These are phyloP conservation scores for Pseudoperonospora humuli DNA, from an alignment of 352 stramenopile species.

Conservation along the genomic window DNA sequence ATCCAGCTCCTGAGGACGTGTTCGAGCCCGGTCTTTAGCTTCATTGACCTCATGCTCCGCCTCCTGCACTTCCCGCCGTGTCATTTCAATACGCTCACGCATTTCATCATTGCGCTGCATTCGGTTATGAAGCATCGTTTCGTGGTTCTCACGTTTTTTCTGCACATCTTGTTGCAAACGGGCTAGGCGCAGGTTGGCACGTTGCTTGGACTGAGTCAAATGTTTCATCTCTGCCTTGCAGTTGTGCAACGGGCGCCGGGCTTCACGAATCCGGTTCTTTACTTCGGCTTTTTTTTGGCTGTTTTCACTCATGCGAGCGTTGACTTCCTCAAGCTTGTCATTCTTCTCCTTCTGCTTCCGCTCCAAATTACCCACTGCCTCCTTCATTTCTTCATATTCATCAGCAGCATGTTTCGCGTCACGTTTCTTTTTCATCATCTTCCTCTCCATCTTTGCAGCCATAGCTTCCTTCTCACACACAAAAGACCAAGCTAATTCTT, in stretches of 20 bases:
- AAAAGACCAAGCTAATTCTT: conserved; percentile 78
- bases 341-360: conserved; percentile 61
- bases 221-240: conserved; percentile 66
- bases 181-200: conserved; percentile 39
- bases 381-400: conserved; percentile 41
- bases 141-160: conserved; percentile 43
- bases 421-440: conserved; percentile 44
- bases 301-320: conserved; percentile 29
- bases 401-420: conserved; percentile 30
- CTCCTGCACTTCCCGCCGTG: conserved; percentile 34
- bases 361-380: conserved; percentile 41
- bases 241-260: conserved; percentile 48
- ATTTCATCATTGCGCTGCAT: conserved; percentile 56
- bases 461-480: conserved; percentile 56
- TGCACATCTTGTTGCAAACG: conserved; percentile 47
- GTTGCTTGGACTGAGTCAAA: conserved; percentile 40
- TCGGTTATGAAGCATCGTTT: conserved; percentile 44
- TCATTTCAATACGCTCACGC: conserved; percentile 43
- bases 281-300: conserved; percentile 40
- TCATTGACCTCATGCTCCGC: conserved; percentile 34
- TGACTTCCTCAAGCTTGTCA: conserved; percentile 47
- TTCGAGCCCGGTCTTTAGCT: conserved; percentile 24
- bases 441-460: conserved; percentile 42
- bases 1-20: conserved; percentile 30
- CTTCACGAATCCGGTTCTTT: conserved; percentile 59